Base-by-base conservation (phyloP, 805 yeast species). In the Candida chilensis region DNA sequence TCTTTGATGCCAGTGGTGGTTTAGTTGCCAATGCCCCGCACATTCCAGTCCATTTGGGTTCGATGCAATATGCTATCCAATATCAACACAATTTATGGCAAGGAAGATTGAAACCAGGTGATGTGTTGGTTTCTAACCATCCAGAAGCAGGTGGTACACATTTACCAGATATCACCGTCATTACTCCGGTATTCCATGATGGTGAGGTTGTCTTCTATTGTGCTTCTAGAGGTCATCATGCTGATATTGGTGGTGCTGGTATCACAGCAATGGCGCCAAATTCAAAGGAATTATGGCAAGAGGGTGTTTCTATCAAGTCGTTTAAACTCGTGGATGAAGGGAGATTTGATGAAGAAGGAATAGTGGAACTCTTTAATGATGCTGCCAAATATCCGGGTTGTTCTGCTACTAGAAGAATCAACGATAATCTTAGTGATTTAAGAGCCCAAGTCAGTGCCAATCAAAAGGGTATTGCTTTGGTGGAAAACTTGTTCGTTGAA, bases 191-290 rank as follows among this genome's bases (percentile, higher is more conserved):
- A 21, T 9, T 31, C 15, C 12, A 28, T 9, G 25, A 31, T 21
- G 24, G 25, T 4, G 29, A 30, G 16, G 20, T 31, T 10, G 10
- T 21, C 9, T 31, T 31, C 28, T 31, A 24, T 17, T 16, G 18
- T 24, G 34, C 34, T 5, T 27, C 31, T 9, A 11, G 34, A 4
- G 34, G 31, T 18, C 34, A 31, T 27, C 34, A 31, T 20, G 31
- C 34, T 17, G 34, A 31, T 19, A 21, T 31, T 20, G 34, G 34
- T 5, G 27, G 28, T 14, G 31, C 34, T 7, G 34, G 34, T 8
- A 26, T 26, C 14, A 26, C 28, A 10, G 21, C 31, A 8, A 31
- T 31, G 34, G 27, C 30, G 9, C 31, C 34, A 5, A 19, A 31
- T 22, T 21, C 28, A 16, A 31, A 31, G 27, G 24, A n/a, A 5